phyloP scores from a whole-genome alignment of 2,329 filamentous ascomycete species.

The Boeremia lycopersici region DNA sequence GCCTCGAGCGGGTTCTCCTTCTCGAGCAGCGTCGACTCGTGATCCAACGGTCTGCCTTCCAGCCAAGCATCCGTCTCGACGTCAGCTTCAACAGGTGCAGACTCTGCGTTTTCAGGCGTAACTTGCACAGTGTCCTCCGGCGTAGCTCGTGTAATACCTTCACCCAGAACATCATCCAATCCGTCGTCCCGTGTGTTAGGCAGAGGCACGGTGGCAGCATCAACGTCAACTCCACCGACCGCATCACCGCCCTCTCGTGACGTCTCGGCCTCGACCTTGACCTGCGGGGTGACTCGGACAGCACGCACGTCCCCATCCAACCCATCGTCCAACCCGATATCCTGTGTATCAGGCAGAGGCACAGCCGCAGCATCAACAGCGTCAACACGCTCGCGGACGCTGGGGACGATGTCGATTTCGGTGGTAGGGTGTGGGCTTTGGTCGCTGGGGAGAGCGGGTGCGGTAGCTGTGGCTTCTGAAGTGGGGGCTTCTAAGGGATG shows the following conservation, averaged over 20 bases:
- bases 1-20: constrained; percentile 7
- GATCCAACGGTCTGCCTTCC: constrained; percentile 4
- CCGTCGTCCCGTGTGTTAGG: too few relatives aligned
- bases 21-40: constrained; percentile 5
- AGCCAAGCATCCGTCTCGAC: constrained; percentile 7
- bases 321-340: neutral
- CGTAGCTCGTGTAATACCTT: neutral
- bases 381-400: neutral
- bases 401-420: constrained; percentile 15
- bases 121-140: too few relatives aligned
- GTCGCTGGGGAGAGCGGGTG: neutral
- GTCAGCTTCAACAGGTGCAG: neutral
- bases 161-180: too few relatives aligned
- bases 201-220: too few relatives aligned
- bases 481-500: too few relatives aligned
- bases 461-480: too few relatives aligned
- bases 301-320: neutral
- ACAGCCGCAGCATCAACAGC: neutral
- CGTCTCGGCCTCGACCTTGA: too few relatives aligned
- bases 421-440: neutral
- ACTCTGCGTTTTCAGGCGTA: neutral
- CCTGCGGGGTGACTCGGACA: too few relatives aligned
- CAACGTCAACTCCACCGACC: too few relatives aligned
- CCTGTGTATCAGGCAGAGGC: neutral
- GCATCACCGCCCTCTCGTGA: too few relatives aligned